Evolutionary conservation across 345 rosid genomes (phyloP).

Genomic region (Linum usitatissimum): DNA sequence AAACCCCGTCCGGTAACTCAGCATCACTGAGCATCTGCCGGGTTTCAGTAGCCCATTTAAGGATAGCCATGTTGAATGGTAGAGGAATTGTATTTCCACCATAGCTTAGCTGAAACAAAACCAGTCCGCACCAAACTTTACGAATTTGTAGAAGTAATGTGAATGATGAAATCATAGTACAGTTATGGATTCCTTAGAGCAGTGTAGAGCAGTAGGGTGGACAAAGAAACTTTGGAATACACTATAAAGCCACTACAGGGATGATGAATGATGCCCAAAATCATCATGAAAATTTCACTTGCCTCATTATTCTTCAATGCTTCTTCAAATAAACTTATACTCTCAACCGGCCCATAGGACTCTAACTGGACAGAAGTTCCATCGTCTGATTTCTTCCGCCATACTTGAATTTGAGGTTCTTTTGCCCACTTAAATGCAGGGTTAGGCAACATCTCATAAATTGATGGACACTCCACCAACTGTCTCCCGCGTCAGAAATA

Average conservation of each 20-base stretch:
- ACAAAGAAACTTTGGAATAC: not conserved
- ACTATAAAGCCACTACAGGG: not conserved
- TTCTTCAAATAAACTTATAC: conserved; percentile 47
- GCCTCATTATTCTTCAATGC: conserved; percentile 79
- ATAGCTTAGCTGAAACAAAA: conserved; percentile 42
- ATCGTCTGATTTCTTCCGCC: conserved; percentile 44
- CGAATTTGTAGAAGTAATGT: not conserved
- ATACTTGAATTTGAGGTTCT: conserved; percentile 62
- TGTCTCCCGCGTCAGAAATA: conserved; percentile 17
- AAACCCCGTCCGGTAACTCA: conserved; percentile 55
- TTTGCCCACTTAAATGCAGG: conserved; percentile 58
- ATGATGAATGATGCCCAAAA: not conserved
- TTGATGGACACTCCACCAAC: conserved; percentile 85
- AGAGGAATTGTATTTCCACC: conserved; percentile 50
- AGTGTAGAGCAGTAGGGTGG: no score
- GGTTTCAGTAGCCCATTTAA: conserved; percentile 65
- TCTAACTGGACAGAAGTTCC: conserved; percentile 38
- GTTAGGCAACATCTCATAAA: conserved; percentile 86
- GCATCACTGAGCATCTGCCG: conserved; percentile 44
- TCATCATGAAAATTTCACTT: not conserved
- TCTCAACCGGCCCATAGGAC: conserved; percentile 44
- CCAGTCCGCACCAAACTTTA: not conserved
- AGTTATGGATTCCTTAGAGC: no score
- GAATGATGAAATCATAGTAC: no score
- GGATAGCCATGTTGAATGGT: conserved; percentile 63